phyloP scores from a whole-genome alignment of 2,329 filamentous ascomycete genomes.

The Ophiostoma tasmaniense region DNA sequence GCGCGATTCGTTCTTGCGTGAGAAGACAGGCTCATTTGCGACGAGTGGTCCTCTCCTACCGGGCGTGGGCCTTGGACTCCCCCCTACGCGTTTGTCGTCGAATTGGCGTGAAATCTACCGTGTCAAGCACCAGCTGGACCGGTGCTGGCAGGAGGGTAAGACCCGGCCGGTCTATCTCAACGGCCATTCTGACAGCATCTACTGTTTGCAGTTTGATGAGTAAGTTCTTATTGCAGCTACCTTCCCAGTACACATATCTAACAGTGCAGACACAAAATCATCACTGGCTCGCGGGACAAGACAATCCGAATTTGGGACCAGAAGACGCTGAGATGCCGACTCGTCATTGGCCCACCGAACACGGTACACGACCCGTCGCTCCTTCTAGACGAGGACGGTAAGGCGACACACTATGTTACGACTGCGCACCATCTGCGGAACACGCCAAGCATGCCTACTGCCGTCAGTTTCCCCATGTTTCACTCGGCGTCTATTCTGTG shows the following conservation, averaged over 20 bases:
- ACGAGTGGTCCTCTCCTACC: conserved; percentile 45
- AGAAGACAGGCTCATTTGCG: conserved; percentile 53
- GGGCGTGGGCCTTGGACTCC: conserved; percentile 50
- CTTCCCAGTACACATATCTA: not conserved
- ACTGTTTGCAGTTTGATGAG: conserved; percentile 97
- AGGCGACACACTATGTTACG: conserved; percentile 47
- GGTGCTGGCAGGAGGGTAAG: conserved; percentile 69
- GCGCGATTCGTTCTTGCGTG: conserved; percentile 54
- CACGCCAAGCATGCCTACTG: conserved; percentile 41
- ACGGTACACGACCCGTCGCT: conserved; percentile 47
- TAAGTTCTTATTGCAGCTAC: conserved; percentile 36
- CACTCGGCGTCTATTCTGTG: conserved; percentile 92
- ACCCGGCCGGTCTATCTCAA: conserved; percentile 82
- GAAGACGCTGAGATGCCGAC: conserved; percentile 72
- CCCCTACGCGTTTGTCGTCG: conserved; percentile 48
- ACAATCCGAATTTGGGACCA: conserved; percentile 97
- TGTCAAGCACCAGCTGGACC: conserved; percentile 65
- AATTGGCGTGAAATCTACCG: conserved; percentile 83
- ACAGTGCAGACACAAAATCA: conserved; percentile 56
- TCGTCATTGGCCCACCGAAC: conserved; percentile 74
- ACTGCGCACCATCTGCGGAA: conserved; percentile 26
- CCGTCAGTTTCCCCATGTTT: conserved; percentile 52
- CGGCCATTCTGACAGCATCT: conserved; percentile 91
- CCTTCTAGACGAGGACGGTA: conserved; percentile 43
- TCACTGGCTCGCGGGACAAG: conserved; percentile 90